Percentiles rank a stretch among this genome's conserved stretches.
Evolutionary conservation across 306 rosid species (phyloP).

Genomic region (Calophaca sinica): DNA sequence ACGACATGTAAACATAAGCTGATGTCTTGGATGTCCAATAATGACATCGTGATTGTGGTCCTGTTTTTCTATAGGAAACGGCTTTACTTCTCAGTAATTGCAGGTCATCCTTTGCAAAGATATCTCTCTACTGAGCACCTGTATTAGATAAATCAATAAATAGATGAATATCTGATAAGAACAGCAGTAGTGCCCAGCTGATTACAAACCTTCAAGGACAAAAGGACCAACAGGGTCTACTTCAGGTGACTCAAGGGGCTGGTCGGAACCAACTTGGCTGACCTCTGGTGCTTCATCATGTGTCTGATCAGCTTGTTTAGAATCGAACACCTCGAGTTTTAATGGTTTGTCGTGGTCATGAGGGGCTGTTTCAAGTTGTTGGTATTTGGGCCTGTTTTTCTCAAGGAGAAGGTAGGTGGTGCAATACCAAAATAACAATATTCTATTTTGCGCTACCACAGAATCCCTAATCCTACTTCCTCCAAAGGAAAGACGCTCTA

Average conservation of each 20-base stretch:
- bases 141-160: constrained; percentile 76
- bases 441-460: constrained; percentile 80
- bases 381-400: constrained; percentile 87
- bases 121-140: constrained; percentile 82
- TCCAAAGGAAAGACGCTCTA: constrained; percentile 82
- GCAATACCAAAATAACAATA: constrained; percentile 85
- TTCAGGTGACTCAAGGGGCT: constrained; percentile 57
- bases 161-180: constrained; percentile 65
- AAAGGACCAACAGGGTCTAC: constrained; percentile 71
- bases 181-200: constrained; percentile 68
- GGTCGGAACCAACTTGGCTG: constrained; percentile 52
- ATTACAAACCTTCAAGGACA: constrained; percentile 90
- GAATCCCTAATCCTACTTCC: constrained; percentile 71
- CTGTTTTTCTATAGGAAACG: constrained; percentile 38
- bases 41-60: constrained; percentile 47
- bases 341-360: constrained; percentile 47
- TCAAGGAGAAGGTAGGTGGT: constrained; percentile 83
- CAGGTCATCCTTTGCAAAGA: constrained; percentile 64
- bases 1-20: constrained; percentile 34
- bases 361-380: constrained; percentile 67
- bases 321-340: constrained; percentile 52
- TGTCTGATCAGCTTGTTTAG: constrained; percentile 53
- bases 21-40: constrained; percentile 43
- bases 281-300: constrained; percentile 57
- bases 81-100: constrained; percentile 55